Evolutionary conservation across 805 yeast genomes (phyloP), one percentile per base, ranked within the genome.

Genomic region (Ogataea allantospora): DNA sequence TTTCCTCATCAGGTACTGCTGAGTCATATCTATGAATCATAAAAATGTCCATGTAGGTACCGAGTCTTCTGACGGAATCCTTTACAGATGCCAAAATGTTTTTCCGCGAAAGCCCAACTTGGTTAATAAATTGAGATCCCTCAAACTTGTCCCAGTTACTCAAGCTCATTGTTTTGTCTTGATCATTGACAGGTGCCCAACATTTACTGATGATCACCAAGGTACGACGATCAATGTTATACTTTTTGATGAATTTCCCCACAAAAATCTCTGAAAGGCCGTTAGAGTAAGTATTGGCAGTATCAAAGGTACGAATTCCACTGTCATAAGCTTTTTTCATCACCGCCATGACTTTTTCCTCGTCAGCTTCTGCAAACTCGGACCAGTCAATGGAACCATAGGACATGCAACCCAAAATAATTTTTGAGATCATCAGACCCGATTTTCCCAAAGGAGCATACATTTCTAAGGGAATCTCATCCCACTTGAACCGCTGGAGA

Each of bases 1-100:
- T 70, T 50, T 79, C 84, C 35, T 66, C 66, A 32, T 67, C 65
- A 18, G 80, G 75, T 4, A 73, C 66, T 6, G 60, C 50, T 12
- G 47, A 46, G 54, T 78, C 84, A 29, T 67, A 56, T 38, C 84
- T 56, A 55, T 78, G 84, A 48, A 79, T 73, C 54, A 76, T 82
- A 13, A 67, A 60, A 16, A 78, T 66, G 49, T 75, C 79, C 30
- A 73, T 66, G 46, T 72, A 68, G 3, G 79, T 74, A 7, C 80
- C 80, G 37, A 75, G 54, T 53, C 79, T 62, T 42, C 60, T 58
- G 15, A 65, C 68, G 4, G 74, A 67, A 4, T 50, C 60, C 34
- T 57, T 54, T 29, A 55, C 65, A 35, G 73, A 74, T 34, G 68
- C 73, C 16, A 71, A 42, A 17, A 74, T 66, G 47, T 72, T 75